Base-by-base conservation (phyloP, 192 early-diverging fungal species). In the Chytriomyces sp. region DNA sequence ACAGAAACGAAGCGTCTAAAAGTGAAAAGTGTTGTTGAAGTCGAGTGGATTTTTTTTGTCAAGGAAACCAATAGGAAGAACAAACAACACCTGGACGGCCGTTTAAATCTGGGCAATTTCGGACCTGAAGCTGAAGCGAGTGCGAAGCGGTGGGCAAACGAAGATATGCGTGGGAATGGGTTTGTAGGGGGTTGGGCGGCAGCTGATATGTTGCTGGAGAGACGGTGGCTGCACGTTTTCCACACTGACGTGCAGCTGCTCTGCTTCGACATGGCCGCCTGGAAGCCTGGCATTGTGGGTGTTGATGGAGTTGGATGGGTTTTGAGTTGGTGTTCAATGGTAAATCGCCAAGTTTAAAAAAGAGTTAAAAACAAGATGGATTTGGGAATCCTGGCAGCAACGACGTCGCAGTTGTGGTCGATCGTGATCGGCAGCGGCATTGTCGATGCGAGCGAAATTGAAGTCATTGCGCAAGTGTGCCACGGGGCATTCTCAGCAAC, bases 401-500 rank as follows among this genome's bases (percentile, higher is more conserved):
- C 35, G 35, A 35, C 35, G 35, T 35, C 35, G 1, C 35, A 35
- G 35, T 2, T 35, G 35, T 35, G 35, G 35, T 35, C 35, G 35
- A 35, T 57, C 53, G 53, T 20, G 20, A 57, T 20, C 53, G 3
- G 16, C 53, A 20, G 16, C 20, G 16, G 13, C 53, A 57, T 13
- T 5, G 16, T 57, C 53, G 53, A 57, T 20, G 53, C 53, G 16
- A 57, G 16, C 53, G 20, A 57, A n/a, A 13, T 57, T 20, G 53
- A 13, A 13, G 20, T 20, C 53, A 13, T 69, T 23, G 49, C 18
- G 7, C 50, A 8, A 16, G 49, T 69, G 11, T 69, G 68, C 50
- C 68, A 69, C 26, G 68, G 68, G n/a, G 46, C 48, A n/a, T 69
- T 53, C 50, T 11, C 50, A 7, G 68, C 49, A 13, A 26, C 28